Conservation (phyloP, 805 yeast species). For the Wickerhamiella allomyrinae region DNA sequence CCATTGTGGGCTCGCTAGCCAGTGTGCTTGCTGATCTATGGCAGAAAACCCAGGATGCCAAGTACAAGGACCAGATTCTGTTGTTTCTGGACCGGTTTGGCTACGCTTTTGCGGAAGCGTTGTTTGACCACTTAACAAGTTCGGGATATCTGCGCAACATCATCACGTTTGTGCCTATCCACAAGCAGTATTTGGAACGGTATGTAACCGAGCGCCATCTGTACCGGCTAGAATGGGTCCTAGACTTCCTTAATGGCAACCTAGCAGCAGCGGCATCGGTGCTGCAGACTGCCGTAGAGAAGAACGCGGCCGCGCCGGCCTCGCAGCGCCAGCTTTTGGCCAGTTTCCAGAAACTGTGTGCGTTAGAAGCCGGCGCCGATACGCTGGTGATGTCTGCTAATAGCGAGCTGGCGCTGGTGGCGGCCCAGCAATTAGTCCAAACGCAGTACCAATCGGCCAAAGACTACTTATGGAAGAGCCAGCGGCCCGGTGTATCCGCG, state of each 20-base stretch:
- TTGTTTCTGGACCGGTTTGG: not conserved
- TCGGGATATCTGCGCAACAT: not conserved
- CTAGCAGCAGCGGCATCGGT: not conserved
- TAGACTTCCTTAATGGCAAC: not conserved
- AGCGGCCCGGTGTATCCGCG: not conserved
- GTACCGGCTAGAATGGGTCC: not conserved
- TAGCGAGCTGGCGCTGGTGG: not conserved
- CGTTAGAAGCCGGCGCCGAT: not conserved
- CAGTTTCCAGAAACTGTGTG: conserved; percentile 1
- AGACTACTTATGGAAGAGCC: not conserved
- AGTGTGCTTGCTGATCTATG: not conserved
- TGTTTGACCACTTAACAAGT: not conserved
- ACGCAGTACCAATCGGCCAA: not conserved
- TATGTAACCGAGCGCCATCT: not conserved
- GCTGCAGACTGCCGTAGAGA: not conserved
- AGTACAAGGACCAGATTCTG: not conserved
- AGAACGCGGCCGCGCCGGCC: not conserved
- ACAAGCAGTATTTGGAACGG: not conserved
- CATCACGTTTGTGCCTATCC: not conserved
- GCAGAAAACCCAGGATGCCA: not conserved
- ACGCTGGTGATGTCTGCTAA: not conserved
- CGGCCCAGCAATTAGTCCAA: not conserved
- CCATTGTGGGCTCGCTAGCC: not conserved
- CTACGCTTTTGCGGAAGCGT: not conserved
- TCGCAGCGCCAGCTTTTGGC: not conserved